Conservation (phyloP, 768 basidiomycete genomes). For the Trametes gibbosa region DNA sequence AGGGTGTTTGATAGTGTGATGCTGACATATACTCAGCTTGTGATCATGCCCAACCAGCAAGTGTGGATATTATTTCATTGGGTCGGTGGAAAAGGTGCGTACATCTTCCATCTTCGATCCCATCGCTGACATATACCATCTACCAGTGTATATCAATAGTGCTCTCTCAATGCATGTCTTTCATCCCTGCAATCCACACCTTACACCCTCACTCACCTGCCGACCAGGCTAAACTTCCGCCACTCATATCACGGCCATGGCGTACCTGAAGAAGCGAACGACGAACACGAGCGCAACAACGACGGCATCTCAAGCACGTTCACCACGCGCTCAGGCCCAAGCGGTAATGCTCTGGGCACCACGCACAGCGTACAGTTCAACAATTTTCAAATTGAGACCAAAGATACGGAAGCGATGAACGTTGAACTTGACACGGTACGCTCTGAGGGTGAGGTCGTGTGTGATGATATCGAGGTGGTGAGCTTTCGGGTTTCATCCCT, state of each 20-base stretch:
- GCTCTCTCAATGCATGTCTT: constrained; percentile 19
- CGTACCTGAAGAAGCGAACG: constrained; percentile 24
- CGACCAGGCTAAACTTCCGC: constrained; percentile 24
- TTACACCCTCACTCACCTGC: too few species aligned
- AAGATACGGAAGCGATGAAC: constrained; percentile 12
- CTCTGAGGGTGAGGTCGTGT: background rate
- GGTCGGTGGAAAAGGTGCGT: constrained; percentile 21
- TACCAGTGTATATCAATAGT: constrained; percentile 24
- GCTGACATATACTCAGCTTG: constrained; percentile 1
- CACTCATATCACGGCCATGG: constrained; percentile 22
- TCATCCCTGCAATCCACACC: too few species aligned
- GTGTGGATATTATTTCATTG: constrained; percentile 24
- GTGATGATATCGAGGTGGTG: constrained; percentile 1
- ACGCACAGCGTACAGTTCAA: constrained; percentile 22
- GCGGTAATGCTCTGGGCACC: background rate
- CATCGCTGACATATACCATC: background rate
- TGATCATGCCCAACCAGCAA: constrained; percentile 13
- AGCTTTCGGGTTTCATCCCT: background rate
- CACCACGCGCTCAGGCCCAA: background rate
- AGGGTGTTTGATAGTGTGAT: background rate
- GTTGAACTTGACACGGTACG: constrained; percentile 21
- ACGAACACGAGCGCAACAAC: constrained; percentile 12
- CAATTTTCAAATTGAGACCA: constrained; percentile 11
- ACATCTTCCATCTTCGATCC: background rate
- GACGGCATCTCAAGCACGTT: constrained; percentile 2